Evolutionary conservation across 495 filamentous ascomycete species (phyloP).

Genomic region (Penicillium manginii): DNA sequence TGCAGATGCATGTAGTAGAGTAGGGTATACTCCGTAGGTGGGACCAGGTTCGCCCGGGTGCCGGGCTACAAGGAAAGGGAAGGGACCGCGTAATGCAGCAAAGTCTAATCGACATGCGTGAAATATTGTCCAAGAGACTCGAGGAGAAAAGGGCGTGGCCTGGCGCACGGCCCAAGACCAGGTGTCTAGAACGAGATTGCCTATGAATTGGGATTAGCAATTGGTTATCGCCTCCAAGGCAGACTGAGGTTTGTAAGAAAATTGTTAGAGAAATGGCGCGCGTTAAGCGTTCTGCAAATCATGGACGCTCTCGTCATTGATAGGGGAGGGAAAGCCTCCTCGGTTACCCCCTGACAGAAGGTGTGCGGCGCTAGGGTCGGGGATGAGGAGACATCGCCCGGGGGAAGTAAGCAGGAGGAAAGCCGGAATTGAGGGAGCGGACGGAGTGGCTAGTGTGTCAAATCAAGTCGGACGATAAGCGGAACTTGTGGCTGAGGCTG

Average conservation of each 20-base stretch:
- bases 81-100: neutral
- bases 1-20: neutral
- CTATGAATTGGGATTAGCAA: neutral
- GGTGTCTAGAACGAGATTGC: conserved; percentile 5
- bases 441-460: conserved; percentile 26
- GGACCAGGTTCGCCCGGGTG: neutral
- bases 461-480: conserved; percentile 21
- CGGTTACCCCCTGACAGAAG: conserved; percentile 3
- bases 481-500: conserved; percentile 28
- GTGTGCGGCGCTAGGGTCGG: neutral
- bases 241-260: conserved; percentile 1
- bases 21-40: neutral
- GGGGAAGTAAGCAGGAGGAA: conserved; percentile 1
- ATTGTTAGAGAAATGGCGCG: conserved; percentile 7
- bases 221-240: conserved; percentile 12
- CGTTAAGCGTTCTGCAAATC: neutral
- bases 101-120: neutral
- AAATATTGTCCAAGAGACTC: neutral
- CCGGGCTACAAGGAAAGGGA: neutral
- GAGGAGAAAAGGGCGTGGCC: neutral
- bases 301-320: neutral
- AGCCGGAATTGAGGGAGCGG: neutral
- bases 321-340: neutral
- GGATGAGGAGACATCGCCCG: neutral
- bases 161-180: conserved; percentile 6